A percentile compares a stretch with the other conserved stretches of the same genome.
Evolutionary conservation across 2,329 filamentous ascomycete species (phyloP).

Genomic region (Thielaviopsis populi): DNA sequence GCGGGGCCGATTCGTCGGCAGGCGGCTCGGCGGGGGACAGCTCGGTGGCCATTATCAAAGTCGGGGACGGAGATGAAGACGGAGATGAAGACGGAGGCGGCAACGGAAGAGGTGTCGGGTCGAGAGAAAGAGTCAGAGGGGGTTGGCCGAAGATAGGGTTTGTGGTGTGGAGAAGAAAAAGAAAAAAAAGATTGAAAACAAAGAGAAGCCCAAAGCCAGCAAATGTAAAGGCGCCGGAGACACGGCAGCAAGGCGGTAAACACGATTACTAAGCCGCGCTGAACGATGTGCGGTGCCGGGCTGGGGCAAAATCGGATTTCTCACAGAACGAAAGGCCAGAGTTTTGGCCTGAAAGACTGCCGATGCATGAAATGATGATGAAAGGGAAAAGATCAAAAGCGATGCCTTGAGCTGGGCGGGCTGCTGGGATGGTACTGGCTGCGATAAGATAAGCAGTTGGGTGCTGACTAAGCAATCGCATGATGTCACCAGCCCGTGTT

Average conservation of each 20-base stretch:
- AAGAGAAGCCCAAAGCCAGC: neutral
- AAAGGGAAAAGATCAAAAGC: no score
- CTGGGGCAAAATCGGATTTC: no score
- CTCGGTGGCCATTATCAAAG: neutral
- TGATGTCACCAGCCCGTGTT: neutral
- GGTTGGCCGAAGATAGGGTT: no score
- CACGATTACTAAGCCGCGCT: no score
- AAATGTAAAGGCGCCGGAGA: no score
- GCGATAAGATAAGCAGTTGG: neutral
- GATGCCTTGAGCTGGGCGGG: neutral
- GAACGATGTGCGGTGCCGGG: no score
- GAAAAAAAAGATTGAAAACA: no score
- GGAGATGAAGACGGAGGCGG: neutral
- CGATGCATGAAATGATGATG: no score
- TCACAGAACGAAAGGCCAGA: no score
- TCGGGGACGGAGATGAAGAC: neutral
- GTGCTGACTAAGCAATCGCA: constrained; percentile 1
- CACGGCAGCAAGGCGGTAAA: no score
- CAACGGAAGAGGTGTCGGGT: neutral
- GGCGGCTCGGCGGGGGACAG: neutral
- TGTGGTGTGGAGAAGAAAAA: no score
- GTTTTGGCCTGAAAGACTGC: no score
- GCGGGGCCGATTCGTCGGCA: constrained; percentile 18
- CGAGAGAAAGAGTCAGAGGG: neutral
- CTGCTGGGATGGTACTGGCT: neutral